These are phyloP conservation scores for Corymbia calophylla DNA, from an alignment of 441 rosid genomes.

Conservation along the genomic window DNA sequence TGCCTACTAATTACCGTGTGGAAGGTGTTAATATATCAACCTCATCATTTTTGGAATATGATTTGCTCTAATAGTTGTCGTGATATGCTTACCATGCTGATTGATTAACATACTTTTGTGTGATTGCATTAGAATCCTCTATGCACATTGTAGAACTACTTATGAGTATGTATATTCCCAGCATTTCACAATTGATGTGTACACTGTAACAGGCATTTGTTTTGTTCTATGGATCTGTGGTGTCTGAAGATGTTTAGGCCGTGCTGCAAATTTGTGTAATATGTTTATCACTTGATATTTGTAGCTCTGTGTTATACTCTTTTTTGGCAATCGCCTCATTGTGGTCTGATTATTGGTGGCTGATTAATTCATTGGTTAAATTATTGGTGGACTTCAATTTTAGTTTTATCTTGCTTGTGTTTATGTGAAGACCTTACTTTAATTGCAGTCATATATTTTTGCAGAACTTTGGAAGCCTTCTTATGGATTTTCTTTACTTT, in stretches of 20 bases:
- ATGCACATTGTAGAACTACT: not conserved
- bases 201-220: not conserved
- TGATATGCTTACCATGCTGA: not conserved
- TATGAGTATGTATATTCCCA: not conserved
- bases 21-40: not conserved
- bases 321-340: not conserved
- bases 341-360: not conserved
- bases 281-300: not conserved
- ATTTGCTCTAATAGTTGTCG: not conserved
- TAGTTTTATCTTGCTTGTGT: not conserved
- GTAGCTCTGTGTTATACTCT: not conserved
- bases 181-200: not conserved
- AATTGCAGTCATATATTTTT: slow-evolving; percentile 14
- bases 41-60: not conserved
- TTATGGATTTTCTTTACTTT: slow-evolving; percentile 98
- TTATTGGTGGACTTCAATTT: not conserved
- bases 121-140: not conserved
- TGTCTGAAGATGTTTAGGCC: not conserved
- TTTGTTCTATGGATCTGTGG: not conserved
- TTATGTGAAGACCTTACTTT: slow-evolving; percentile 6
- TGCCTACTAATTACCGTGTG: not conserved
- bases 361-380: not conserved
- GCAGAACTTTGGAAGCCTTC: slow-evolving; percentile 94
- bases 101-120: not conserved
- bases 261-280: not conserved